These are phyloP conservation scores for Isatis lusitanica DNA, from an alignment of 441 rosid species.

Conservation along the genomic window DNA sequence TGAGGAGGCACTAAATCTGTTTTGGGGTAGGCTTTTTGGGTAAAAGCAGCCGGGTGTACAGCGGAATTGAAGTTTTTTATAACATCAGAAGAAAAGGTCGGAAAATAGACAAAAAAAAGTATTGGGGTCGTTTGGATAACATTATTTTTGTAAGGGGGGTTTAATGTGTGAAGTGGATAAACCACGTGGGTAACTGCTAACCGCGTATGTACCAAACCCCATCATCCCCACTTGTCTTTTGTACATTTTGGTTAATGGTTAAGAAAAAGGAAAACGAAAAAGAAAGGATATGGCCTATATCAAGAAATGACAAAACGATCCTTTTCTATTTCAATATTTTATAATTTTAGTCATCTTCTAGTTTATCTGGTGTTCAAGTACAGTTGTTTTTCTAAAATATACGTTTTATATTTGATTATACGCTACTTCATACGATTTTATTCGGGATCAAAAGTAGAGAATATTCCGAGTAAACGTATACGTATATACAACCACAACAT, in stretches of 20 bases:
- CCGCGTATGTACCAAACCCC: constrained; percentile 24
- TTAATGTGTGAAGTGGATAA: constrained; percentile 34
- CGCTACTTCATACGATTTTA: neutral
- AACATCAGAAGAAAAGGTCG: constrained; percentile 21
- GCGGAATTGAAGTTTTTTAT: constrained; percentile 26
- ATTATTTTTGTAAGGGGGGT: constrained; percentile 28
- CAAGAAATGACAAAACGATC: constrained; percentile 7
- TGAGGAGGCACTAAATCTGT: neutral
- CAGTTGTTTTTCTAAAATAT: no score
- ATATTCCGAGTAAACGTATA: constrained; percentile 18
- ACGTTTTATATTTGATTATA: neutral
- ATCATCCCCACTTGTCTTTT: constrained; percentile 28
- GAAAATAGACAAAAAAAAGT: constrained; percentile 17
- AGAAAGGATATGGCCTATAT: neutral
- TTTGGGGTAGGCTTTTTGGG: neutral
- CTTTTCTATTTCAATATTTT: neutral
- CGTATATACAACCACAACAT: neutral
- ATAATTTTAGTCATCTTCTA: neutral
- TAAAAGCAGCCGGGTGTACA: constrained; percentile 30
- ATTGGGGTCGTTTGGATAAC: constrained; percentile 26
- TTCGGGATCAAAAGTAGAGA: neutral
- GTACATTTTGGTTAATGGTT: constrained; percentile 23
- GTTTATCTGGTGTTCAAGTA: neutral
- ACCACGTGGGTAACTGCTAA: constrained; percentile 33
- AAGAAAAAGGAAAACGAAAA: neutral